Conservation (phyloP, 805 yeast genomes). For the Wickerhamomyces bovis region DNA sequence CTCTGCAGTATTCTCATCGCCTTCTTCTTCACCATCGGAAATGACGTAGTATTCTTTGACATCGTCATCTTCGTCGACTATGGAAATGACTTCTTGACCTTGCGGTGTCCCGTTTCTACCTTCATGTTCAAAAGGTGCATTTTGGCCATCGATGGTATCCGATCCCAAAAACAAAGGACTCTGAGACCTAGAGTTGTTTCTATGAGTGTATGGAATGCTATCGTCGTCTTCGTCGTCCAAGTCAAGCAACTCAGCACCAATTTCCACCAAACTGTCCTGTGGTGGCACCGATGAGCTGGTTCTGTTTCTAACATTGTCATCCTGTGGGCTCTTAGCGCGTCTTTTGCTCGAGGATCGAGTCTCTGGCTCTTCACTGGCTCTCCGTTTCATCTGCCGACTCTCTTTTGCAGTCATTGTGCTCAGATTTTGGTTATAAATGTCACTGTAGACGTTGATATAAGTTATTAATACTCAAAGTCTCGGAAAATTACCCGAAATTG, state of each 20-base stretch:
- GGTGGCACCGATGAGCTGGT: not conserved
- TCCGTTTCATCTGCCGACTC: not conserved
- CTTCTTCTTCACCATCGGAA: slow-evolving; percentile 17
- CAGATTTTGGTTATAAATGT: no score
- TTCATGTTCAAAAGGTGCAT: not conserved
- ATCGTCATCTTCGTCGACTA: slow-evolving; percentile 15
- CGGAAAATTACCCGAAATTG: no score
- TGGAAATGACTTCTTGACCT: not conserved
- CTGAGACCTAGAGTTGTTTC: slow-evolving; percentile 14
- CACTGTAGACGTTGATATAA: no score
- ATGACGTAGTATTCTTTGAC: slow-evolving; percentile 14
- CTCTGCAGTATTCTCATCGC: slow-evolving; percentile 2
- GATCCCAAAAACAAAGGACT: slow-evolving; percentile 16
- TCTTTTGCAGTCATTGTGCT: not conserved
- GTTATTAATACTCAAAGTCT: no score
- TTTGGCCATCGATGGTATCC: slow-evolving; percentile 5
- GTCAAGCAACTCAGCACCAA: not conserved
- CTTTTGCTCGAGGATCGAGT: not conserved
- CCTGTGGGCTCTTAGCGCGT: not conserved
- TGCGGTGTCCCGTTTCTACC: not conserved
- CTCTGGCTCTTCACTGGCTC: not conserved
- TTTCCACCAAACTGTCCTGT: not conserved
- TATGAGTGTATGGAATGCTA: slow-evolving; percentile 24
- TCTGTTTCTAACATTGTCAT: not conserved
- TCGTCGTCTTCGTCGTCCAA: slow-evolving; percentile 21